Evolutionary conservation across 2,329 filamentous ascomycete species (phyloP).

Genomic region (Aspergillus costaricaensis): DNA sequence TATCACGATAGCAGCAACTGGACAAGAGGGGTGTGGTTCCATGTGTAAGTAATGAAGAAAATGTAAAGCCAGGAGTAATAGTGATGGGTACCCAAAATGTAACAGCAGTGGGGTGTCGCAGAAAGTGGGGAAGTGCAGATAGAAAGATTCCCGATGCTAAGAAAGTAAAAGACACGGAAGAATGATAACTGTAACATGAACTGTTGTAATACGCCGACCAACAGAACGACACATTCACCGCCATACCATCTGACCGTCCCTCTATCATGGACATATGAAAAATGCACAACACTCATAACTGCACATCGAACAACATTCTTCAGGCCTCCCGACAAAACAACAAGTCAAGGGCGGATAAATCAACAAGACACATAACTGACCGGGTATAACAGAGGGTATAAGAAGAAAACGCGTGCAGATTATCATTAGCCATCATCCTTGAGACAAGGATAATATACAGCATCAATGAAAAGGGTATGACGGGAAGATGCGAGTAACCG

Average conservation of each 20-base stretch:
- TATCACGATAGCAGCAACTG: conserved; percentile 12
- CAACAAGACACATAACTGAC: conserved; percentile 22
- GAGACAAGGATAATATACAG: conserved; percentile 19
- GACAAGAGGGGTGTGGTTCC: conserved; percentile 7
- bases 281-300: conserved; percentile 21
- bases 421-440: conserved; percentile 32
- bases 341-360: conserved; percentile 13
- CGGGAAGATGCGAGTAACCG: neutral
- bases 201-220: conserved; percentile 7
- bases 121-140: neutral
- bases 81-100: neutral
- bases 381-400: conserved; percentile 42
- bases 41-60: too few relatives aligned
- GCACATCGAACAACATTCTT: conserved; percentile 11
- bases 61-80: neutral
- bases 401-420: conserved; percentile 32
- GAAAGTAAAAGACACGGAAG: neutral
- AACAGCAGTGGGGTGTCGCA: neutral
- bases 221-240: conserved; percentile 8
- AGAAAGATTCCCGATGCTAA: neutral
- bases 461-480: conserved; percentile 16
- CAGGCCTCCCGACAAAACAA: conserved; percentile 13
- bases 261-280: conserved; percentile 24
- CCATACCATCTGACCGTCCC: conserved; percentile 20
- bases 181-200: conserved; percentile 3